These are phyloP conservation scores for Talaromyces thailandensis DNA, from an alignment of 495 filamentous ascomycete species.

Conservation along the genomic window DNA sequence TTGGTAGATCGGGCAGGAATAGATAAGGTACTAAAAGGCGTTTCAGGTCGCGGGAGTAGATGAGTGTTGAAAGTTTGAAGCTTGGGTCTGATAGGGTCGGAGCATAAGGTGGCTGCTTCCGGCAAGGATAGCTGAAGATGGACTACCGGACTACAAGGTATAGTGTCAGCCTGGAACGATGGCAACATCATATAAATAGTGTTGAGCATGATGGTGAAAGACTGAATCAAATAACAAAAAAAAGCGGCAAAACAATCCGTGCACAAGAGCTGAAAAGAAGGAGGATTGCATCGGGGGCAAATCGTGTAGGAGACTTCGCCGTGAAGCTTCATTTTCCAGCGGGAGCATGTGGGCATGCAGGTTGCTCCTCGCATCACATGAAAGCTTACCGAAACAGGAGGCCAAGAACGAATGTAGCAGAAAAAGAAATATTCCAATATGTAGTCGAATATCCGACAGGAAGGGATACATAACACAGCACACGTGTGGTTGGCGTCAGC, in stretches of 20 bases:
- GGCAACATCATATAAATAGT: background rate
- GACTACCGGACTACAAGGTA: background rate
- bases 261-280: background rate
- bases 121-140: background rate
- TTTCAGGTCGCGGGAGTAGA: background rate
- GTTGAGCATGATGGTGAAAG: background rate
- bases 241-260: background rate
- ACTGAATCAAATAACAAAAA: background rate
- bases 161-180: background rate
- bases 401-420: background rate
- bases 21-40: background rate
- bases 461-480: background rate
- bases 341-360: background rate
- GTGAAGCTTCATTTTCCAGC: background rate
- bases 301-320: background rate
- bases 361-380: background rate
- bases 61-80: background rate
- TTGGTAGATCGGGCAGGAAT: background rate
- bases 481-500: background rate
- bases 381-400: constrained; percentile 1
- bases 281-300: background rate
- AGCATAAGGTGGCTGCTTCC: constrained; percentile 1
- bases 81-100: background rate
- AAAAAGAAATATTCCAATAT: background rate
- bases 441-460: background rate